Evolutionary conservation across 768 basidiomycete genomes (phyloP).

Genomic region (Hypholoma fasciculare): DNA sequence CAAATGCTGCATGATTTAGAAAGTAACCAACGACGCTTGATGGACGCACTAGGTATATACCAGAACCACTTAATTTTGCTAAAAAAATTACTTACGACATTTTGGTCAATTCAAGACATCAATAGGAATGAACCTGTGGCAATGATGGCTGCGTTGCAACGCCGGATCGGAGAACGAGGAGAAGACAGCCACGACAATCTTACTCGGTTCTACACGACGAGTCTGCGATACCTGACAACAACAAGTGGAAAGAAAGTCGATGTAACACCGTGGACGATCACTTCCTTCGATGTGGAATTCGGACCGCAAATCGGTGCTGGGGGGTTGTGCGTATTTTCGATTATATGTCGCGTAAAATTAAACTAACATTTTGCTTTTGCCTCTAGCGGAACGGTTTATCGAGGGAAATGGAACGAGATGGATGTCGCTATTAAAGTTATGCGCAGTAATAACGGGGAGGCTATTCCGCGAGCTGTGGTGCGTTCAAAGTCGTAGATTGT

Average conservation of each 20-base stretch:
- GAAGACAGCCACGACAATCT: constrained; percentile 10
- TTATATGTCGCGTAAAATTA: not conserved
- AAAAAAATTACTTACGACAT: not conserved
- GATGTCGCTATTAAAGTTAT: constrained; percentile 23
- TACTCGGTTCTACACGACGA: constrained; percentile 15
- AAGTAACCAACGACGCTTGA: constrained; percentile 13
- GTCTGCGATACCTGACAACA: constrained; percentile 16
- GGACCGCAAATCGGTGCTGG: constrained; percentile 23
- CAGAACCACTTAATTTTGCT: not conserved
- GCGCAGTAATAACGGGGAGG: constrained; percentile 9
- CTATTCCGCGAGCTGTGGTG: constrained; percentile 12
- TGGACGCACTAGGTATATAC: constrained; percentile 10
- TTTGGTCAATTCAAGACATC: constrained; percentile 1
- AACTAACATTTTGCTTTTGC: not conserved
- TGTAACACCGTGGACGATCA: constrained; percentile 23
- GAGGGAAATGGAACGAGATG: constrained; percentile 22
- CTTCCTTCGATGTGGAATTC: constrained; percentile 24
- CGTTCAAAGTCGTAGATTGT: not conserved
- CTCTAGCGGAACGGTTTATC: constrained; percentile 20
- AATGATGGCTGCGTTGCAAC: constrained; percentile 22
- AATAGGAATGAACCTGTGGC: constrained; percentile 17
- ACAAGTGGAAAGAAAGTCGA: constrained; percentile 18
- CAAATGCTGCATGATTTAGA: constrained; percentile 9
- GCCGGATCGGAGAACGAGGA: constrained; percentile 9
- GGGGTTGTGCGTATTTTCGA: constrained; percentile 19